Conservation (phyloP, 257 asterid species). For the Craterostigma plantagineum region DNA sequence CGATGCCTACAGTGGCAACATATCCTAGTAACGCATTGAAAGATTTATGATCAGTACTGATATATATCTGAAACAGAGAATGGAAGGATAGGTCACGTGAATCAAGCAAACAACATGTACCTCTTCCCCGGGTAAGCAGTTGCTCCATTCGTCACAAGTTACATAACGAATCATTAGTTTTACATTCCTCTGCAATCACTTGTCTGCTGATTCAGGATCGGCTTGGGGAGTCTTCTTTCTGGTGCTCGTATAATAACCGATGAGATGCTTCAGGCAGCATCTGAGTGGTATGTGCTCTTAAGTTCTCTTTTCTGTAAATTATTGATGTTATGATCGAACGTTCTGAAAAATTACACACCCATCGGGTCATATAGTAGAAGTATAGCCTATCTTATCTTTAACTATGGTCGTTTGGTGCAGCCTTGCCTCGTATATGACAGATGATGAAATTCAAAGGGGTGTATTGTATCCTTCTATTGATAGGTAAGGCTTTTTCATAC, state of each 20-base stretch:
- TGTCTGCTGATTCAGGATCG: conserved; percentile 45
- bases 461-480: conserved; percentile 75
- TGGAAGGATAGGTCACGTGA: conserved; percentile 76
- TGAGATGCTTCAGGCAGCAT: conserved; percentile 85
- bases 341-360: no score
- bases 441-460: conserved; percentile 65
- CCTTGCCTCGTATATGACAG: conserved; percentile 86
- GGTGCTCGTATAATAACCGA: conserved; percentile 90
- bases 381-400: conserved; percentile 1
- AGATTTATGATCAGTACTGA: conserved; percentile 1
- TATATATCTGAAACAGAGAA: conserved; percentile 35
- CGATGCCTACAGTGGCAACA: no score
- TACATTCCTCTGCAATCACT: background rate
- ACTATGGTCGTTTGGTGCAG: conserved; percentile 45
- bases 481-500: no score
- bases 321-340: background rate
- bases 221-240: conserved; percentile 88
- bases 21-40: no score
- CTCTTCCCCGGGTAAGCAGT: conserved; percentile 88
- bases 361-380: no score
- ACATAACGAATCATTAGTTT: background rate
- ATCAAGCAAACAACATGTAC: conserved; percentile 99
- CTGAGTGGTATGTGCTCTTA: conserved; percentile 52
- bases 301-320: conserved; percentile 5
- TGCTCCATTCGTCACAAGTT: conserved; percentile 4